phyloP scores from a whole-genome alignment of 352 stramenopile species.

The Globisporangium recalcitrans region DNA sequence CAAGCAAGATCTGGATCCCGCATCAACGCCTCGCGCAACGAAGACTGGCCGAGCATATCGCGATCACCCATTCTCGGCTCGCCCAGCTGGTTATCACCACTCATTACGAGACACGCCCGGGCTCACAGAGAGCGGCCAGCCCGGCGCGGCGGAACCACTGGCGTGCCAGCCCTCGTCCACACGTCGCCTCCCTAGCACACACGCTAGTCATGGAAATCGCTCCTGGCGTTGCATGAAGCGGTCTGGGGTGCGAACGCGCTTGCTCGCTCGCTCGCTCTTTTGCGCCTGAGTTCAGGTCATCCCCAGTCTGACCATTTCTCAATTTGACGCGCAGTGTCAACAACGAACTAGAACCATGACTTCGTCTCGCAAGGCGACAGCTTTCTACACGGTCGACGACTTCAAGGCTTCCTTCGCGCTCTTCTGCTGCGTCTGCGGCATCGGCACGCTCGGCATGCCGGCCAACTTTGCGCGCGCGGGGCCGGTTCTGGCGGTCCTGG shows the following conservation, averaged over 20 bases:
- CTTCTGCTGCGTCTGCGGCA: constrained; percentile 52
- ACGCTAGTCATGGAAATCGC: neutral
- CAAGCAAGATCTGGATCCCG: neutral
- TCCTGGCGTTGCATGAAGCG: constrained; percentile 5
- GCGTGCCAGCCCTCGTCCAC: constrained; percentile 3
- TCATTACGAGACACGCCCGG: constrained; percentile 10
- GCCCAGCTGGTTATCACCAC: constrained; percentile 7
- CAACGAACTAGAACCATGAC: constrained; percentile 1
- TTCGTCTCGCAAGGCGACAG: constrained; percentile 15
- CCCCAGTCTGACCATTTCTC: constrained; percentile 5
- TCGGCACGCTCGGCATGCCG: constrained; percentile 54
- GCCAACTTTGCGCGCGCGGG: constrained; percentile 49
- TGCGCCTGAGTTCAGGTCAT: neutral
- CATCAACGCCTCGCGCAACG: neutral
- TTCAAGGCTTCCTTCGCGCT: constrained; percentile 40
- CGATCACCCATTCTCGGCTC: neutral
- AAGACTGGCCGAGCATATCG: neutral
- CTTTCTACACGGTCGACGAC: constrained; percentile 40
- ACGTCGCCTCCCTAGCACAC: neutral
- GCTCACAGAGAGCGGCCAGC: constrained; percentile 4
- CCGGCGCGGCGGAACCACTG: constrained; percentile 3
- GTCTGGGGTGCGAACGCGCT: neutral
- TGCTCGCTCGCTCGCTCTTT: neutral
- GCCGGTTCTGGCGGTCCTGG: constrained; percentile 31
- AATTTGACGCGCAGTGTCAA: neutral